Base-by-base conservation (phyloP, 106 monocot species). In the Dioscorea zingiberensis region DNA sequence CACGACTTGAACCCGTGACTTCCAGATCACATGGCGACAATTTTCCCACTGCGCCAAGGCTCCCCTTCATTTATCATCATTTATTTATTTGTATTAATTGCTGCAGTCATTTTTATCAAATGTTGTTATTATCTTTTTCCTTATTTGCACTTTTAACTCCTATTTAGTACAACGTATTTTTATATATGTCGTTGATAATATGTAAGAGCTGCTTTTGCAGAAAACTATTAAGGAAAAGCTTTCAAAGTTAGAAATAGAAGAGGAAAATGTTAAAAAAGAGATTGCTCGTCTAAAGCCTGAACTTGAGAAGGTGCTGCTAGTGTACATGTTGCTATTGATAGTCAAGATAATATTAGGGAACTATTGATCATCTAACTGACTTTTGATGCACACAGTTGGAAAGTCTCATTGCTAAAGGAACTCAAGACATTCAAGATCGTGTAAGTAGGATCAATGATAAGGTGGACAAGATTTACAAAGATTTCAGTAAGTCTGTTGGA, bases 391-490 rank as follows among this genome's bases (percentile, higher is more conserved):
- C 38, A 38, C 4, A 98, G 98, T 65, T 93, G 21, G 70, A 63
- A 70, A 78, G 38, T 66, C 72, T 67, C 22, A 80, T 93, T 76
- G 65, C 13, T 64, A 84, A 84, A 82, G 82, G 82, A 68, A 82
- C 78, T 17, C 78, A 68, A 62, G 77, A 89, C n/a, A 83, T 84
- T 14, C 69, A 64, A 58, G 84, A 77, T 68, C 77, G 89, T 59
- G 89, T 93, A 58, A 86, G 75, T 56, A 89, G 76, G 59, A 98
- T 98, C n/a, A 92, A 98, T 73, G 89, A 87, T 67, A 93, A 86
- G 51, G 76, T 89, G 59, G 98, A 98, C 55, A 27, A 68, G 29
- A 93, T 98, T 65, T 98, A 93, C 69, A 86, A 82, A 68, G 92
- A 87, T 68, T 98, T 98, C 64, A 98, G 98, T 59, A 60, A 70